Evolutionary conservation across 2,329 filamentous ascomycete species (phyloP).

Genomic region (Didymella glomerata): DNA sequence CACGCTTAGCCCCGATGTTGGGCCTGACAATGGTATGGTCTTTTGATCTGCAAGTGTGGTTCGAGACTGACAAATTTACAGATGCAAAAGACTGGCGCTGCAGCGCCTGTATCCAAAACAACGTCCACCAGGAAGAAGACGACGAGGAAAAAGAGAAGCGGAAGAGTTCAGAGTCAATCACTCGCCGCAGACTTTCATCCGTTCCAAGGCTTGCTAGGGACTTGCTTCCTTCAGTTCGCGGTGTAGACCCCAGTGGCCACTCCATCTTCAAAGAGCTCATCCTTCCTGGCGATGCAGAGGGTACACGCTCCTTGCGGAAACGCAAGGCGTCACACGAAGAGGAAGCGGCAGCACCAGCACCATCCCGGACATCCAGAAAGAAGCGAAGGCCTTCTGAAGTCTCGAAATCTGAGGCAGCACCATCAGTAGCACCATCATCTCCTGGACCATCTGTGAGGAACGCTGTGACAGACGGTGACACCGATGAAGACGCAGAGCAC

Average conservation of each 20-base stretch:
- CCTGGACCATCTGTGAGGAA: conserved; percentile 41
- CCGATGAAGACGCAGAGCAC: conserved; percentile 37
- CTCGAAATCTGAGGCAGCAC: conserved; percentile 44
- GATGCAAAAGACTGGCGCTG: conserved; percentile 70
- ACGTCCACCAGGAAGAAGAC: conserved; percentile 30
- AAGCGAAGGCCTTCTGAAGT: conserved; percentile 52
- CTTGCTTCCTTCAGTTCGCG: conserved; percentile 73
- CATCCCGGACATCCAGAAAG: conserved; percentile 53
- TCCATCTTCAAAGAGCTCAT: conserved; percentile 79
- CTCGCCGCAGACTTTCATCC: conserved; percentile 63
- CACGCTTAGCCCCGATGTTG: conserved; percentile 67
- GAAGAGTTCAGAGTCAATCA: conserved; percentile 44
- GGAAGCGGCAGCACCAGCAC: conserved; percentile 63
- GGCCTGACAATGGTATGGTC: conserved; percentile 69
- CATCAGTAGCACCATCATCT: conserved; percentile 42
- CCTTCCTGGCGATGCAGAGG: conserved; percentile 76
- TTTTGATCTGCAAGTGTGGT: conserved; percentile 20
- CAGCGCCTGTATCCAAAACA: conserved; percentile 63
- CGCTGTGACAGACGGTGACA: conserved; percentile 43
- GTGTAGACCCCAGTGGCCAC: conserved; percentile 68
- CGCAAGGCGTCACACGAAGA: conserved; percentile 80
- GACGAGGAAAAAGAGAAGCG: conserved; percentile 11
- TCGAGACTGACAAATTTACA: conserved; percentile 43
- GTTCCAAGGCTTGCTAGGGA: conserved; percentile 74
- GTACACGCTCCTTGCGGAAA: conserved; percentile 80